Conservation (phyloP, 306 rosid species). For the Begonia peltatifolia region DNA sequence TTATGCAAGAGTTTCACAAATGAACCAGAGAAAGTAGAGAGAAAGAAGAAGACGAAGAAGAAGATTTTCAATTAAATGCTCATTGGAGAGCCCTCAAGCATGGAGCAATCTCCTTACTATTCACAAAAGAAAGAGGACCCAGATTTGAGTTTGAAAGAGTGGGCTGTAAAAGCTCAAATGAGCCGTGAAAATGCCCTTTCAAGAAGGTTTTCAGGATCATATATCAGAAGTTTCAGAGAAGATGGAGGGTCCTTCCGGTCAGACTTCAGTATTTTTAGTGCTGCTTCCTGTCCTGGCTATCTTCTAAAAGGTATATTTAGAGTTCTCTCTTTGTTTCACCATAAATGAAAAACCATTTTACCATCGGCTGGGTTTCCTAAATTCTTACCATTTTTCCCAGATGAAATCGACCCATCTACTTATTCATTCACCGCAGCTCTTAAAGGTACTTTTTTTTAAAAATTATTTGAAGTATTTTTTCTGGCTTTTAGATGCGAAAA, state of each 20-base stretch:
- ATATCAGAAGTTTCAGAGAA: slow-evolving; percentile 71
- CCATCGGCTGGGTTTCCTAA: not conserved
- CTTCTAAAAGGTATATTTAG: slow-evolving; percentile 41
- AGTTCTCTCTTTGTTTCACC: not conserved
- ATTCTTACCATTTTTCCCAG: slow-evolving; percentile 22
- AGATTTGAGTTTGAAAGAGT: slow-evolving; percentile 52
- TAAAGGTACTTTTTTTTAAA: slow-evolving; percentile 30
- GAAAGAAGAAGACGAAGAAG: no score
- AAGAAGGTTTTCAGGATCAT: slow-evolving; percentile 75
- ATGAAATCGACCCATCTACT: slow-evolving; percentile 90
- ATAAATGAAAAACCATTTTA: not conserved
- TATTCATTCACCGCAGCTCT: slow-evolving; percentile 85
- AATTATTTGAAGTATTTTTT: not conserved
- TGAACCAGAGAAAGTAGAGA: no score
- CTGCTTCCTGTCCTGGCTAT: slow-evolving; percentile 90
- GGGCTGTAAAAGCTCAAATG: slow-evolving; percentile 38
- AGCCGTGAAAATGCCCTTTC: slow-evolving; percentile 46
- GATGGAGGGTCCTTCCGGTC: slow-evolving; percentile 71
- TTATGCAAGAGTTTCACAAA: no score
- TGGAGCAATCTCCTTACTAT: slow-evolving; percentile 31
- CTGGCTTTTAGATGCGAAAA: not conserved
- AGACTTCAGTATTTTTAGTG: slow-evolving; percentile 73
- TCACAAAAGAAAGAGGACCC: slow-evolving; percentile 43
- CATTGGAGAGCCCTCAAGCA: slow-evolving; percentile 7
- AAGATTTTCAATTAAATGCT: not conserved